Evolutionary conservation across 2,329 filamentous ascomycete genomes (phyloP).

Genomic region (Colletotrichum simmondsii): DNA sequence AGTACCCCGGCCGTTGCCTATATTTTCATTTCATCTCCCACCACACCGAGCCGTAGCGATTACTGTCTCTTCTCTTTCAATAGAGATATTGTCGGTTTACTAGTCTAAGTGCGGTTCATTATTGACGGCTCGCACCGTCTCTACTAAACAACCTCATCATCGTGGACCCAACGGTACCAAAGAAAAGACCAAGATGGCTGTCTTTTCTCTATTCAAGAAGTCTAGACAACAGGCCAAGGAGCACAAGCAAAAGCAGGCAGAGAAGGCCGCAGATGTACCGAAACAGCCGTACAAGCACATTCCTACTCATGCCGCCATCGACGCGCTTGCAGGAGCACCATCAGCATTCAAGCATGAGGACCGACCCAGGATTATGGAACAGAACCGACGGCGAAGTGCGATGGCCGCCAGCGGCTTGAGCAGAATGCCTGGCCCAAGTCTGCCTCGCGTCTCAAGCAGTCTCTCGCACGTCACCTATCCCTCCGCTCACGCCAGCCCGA

Average conservation of each 20-base stretch:
- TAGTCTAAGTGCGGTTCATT: not conserved
- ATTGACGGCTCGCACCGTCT: not conserved
- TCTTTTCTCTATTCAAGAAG: slow-evolving; percentile 65
- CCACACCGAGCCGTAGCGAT: not conserved
- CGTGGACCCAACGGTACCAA: not conserved
- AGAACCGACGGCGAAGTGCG: slow-evolving; percentile 61
- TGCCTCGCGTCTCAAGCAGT: slow-evolving; percentile 59
- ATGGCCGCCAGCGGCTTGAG: slow-evolving; percentile 54
- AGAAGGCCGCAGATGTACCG: slow-evolving; percentile 52
- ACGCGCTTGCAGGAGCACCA: slow-evolving; percentile 66
- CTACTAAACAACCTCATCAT: not conserved
- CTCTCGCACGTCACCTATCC: slow-evolving; percentile 60
- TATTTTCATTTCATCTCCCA: not conserved
- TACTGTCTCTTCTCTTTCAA: not conserved
- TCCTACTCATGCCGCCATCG: slow-evolving; percentile 70
- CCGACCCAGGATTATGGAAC: slow-evolving; percentile 58
- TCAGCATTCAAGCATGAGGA: slow-evolving; percentile 61
- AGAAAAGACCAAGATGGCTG: slow-evolving; percentile 58
- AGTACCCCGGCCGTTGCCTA: not conserved
- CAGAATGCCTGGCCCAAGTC: slow-evolving; percentile 44
- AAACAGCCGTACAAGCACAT: slow-evolving; percentile 67
- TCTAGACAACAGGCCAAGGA: slow-evolving; percentile 67
- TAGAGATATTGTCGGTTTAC: not conserved
- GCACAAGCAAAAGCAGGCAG: slow-evolving; percentile 58
- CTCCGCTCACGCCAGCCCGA: slow-evolving; percentile 50